Conservation (phyloP, 306 rosid genomes). For the Carpinus fangiana region DNA sequence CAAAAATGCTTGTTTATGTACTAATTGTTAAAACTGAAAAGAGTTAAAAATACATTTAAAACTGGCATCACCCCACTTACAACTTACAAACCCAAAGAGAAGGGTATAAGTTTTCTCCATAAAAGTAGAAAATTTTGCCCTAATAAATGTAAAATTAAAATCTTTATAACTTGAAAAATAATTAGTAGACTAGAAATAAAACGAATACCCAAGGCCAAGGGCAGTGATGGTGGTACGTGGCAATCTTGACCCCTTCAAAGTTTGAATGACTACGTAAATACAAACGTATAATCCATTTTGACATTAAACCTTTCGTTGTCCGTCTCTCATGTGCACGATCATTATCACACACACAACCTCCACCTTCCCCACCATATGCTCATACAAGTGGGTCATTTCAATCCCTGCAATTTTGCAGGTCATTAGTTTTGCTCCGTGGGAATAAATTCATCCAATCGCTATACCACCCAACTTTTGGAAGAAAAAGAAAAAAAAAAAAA, state of each 20-base stretch:
- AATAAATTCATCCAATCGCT: slow-evolving; percentile 30
- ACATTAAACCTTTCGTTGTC: not conserved
- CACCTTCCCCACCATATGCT: slow-evolving; percentile 16
- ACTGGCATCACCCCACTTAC: too few species aligned
- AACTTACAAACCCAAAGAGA: too few species aligned
- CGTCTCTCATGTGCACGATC: slow-evolving; percentile 13
- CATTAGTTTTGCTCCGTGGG: not conserved
- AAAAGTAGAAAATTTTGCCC: too few species aligned
- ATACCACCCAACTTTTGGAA: slow-evolving; percentile 23
- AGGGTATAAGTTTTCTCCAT: too few species aligned
- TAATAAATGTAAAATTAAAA: too few species aligned
- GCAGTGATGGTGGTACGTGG: slow-evolving; percentile 25
- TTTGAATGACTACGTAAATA: not conserved
- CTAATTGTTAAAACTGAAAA: too few species aligned
- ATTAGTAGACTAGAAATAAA: too few species aligned
- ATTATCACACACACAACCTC: slow-evolving; percentile 17
- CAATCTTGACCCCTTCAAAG: slow-evolving; percentile 35
- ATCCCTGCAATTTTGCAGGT: slow-evolving; percentile 1
- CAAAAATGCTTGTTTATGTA: too few species aligned
- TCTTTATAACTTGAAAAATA: too few species aligned
- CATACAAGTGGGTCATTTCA: slow-evolving; percentile 1
- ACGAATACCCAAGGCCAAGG: slow-evolving; percentile 16
- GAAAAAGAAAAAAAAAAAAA: not conserved
- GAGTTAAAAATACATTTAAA: too few species aligned
- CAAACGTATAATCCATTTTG: not conserved